A percentile compares a stretch with the other conserved stretches of the same genome.
Conservation (phyloP, 257 asterid species). For the Solanum phureja region DNA sequence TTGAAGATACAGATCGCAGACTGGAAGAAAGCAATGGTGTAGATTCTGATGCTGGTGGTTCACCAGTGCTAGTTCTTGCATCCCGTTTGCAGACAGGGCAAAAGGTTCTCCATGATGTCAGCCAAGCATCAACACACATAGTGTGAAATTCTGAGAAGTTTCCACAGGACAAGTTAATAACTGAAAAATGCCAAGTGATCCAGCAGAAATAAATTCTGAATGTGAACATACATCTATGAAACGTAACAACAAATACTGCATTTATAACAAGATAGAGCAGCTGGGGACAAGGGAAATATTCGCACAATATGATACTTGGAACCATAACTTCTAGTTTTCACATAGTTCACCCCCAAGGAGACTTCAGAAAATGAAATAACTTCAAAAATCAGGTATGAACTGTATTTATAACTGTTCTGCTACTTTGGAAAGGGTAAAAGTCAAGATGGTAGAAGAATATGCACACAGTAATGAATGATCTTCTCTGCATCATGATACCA, state of each 20-base stretch:
- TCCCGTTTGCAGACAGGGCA: conserved; percentile 91
- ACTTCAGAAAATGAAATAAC: neutral
- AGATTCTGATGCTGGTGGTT: conserved; percentile 68
- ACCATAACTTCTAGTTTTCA: neutral
- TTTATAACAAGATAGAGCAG: neutral
- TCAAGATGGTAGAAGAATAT: neutral
- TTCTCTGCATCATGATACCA: neutral
- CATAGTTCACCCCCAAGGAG: neutral
- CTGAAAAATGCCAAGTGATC: neutral
- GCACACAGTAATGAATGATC: neutral
- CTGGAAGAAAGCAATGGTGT: conserved; percentile 64
- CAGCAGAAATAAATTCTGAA: neutral
- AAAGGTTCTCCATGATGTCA: conserved; percentile 85
- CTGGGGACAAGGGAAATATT: neutral
- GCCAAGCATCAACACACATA: conserved; percentile 70
- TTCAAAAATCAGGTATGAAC: neutral
- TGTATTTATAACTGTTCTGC: neutral
- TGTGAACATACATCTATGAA: neutral
- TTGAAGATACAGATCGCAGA: conserved; percentile 10
- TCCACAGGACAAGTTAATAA: neutral
- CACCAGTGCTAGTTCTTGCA: conserved; percentile 50
- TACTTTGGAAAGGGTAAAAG: neutral
- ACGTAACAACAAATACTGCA: neutral
- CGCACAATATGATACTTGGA: neutral
- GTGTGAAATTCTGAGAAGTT: conserved; percentile 56